Evolutionary conservation across 108 stramenopile genomes (phyloP).

Genomic region (Skeletonema costatum): DNA sequence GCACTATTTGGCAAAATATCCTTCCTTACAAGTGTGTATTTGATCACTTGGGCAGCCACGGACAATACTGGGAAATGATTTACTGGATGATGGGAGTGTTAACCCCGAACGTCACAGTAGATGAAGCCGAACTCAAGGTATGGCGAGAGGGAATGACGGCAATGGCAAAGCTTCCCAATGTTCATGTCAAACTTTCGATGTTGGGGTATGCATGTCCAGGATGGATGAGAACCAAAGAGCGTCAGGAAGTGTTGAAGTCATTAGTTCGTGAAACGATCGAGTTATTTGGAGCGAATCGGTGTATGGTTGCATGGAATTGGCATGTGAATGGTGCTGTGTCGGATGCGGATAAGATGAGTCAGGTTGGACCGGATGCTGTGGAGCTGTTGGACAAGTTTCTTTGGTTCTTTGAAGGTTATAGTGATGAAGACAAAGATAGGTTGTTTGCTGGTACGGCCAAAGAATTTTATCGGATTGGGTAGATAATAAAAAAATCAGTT

Average conservation of each 20-base stretch:
- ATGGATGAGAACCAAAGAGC: conserved; percentile 58
- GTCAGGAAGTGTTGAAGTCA: conserved; percentile 41
- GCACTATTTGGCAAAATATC: conserved; percentile 53
- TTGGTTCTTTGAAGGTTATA: conserved; percentile 58
- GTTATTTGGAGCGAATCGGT: conserved; percentile 67
- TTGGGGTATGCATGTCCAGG: conserved; percentile 80
- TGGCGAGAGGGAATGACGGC: conserved; percentile 75
- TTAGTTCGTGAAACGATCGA: conserved; percentile 67
- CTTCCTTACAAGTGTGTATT: conserved; percentile 62
- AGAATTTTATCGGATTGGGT: conserved; percentile 51
- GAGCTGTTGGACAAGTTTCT: conserved; percentile 51
- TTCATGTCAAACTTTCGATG: conserved; percentile 78
- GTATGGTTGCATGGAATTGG: conserved; percentile 83
- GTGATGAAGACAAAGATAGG: conserved; percentile 49
- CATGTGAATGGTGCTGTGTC: conserved; percentile 63
- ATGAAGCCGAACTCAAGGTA: conserved; percentile 50
- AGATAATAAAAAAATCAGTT: background rate
- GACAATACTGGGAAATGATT: conserved; percentile 47
- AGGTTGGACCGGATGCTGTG: conserved; percentile 63
- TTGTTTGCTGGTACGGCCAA: conserved; percentile 66
- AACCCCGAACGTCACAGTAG: conserved; percentile 29
- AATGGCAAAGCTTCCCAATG: conserved; percentile 68
- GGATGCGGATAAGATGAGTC: conserved; percentile 56
- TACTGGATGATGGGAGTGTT: conserved; percentile 25
- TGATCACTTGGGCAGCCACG: conserved; percentile 78